Percentiles rank a stretch among this genome's conserved stretches.
phyloP scores from a whole-genome alignment of 306 rosid species.

The Cajanus cajan region DNA sequence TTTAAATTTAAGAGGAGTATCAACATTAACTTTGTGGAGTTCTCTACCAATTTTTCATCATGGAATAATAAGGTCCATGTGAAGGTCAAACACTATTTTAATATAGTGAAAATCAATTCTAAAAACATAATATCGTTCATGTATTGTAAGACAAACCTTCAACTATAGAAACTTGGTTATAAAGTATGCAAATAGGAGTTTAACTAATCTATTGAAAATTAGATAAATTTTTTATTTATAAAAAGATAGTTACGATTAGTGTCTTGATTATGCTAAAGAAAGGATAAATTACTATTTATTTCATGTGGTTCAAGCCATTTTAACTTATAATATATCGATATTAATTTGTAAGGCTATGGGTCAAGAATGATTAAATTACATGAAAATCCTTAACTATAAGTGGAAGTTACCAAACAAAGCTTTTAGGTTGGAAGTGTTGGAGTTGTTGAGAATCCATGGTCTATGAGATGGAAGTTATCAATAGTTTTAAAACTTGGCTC shows the following conservation, averaged over 20 bases:
- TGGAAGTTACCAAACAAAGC: not conserved
- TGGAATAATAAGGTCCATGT: not conserved
- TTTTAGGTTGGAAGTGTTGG: too few species aligned
- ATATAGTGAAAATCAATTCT: too few species aligned
- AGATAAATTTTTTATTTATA: too few species aligned
- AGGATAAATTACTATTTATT: too few species aligned
- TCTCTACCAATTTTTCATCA: not conserved
- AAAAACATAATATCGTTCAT: too few species aligned
- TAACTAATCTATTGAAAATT: too few species aligned
- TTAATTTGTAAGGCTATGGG: not conserved
- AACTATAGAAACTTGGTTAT: too few species aligned
- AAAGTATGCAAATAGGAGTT: too few species aligned
- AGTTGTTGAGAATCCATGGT: not conserved
- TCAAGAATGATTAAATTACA: not conserved
- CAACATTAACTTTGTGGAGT: not conserved
- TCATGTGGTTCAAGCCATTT: not conserved
- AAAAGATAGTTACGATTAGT: not conserved
- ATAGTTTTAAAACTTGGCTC: too few species aligned
- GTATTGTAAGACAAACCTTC: too few species aligned
- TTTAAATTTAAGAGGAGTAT: not conserved
- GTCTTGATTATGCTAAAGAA: not conserved
- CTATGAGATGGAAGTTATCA: too few species aligned
- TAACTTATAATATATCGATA: not conserved
- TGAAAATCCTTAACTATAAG: not conserved
- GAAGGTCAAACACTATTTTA: not conserved